A percentile compares a stretch with the other conserved stretches of the same genome.
phyloP scores from a whole-genome alignment of 106 monocot species.

The Dendrobium chrysotoxum region DNA sequence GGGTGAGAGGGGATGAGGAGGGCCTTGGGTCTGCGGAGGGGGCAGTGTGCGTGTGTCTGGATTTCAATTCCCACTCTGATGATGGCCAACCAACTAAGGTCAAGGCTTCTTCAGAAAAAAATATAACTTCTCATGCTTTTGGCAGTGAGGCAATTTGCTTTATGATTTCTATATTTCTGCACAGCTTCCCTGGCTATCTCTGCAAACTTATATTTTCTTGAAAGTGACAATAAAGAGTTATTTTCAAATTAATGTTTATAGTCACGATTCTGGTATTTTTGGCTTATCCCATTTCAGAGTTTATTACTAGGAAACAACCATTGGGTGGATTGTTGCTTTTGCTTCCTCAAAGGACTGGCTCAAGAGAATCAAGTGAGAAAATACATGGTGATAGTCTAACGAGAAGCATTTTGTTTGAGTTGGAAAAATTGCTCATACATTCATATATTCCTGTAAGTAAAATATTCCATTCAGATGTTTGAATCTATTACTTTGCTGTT shows the following conservation, averaged over 20 bases:
- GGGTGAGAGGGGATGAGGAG: background rate
- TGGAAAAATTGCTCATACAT: slow-evolving; percentile 79
- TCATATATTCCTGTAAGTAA: slow-evolving; percentile 71
- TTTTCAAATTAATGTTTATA: background rate
- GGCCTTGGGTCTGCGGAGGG: background rate
- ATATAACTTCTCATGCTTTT: background rate
- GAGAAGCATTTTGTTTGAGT: slow-evolving; percentile 46
- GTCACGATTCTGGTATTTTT: slow-evolving; percentile 8
- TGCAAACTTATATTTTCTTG: background rate
- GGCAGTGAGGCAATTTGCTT: background rate
- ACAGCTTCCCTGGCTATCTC: background rate
- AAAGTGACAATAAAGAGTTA: background rate
- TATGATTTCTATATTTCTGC: background rate
- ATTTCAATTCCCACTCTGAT: background rate
- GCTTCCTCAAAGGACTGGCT: slow-evolving; percentile 55
- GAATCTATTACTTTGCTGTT: background rate
- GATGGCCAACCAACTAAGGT: background rate
- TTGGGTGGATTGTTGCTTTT: slow-evolving; percentile 86
- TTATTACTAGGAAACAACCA: slow-evolving; percentile 54
- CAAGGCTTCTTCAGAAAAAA: background rate
- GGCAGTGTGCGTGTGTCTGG: background rate
- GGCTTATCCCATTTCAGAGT: slow-evolving; percentile 40
- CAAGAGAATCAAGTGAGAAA: slow-evolving; percentile 19
- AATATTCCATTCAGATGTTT: background rate
- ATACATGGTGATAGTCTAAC: slow-evolving; percentile 7